Evolutionary conservation across 306 rosid genomes (phyloP).

Genomic region (Canavalia gladiata): DNA sequence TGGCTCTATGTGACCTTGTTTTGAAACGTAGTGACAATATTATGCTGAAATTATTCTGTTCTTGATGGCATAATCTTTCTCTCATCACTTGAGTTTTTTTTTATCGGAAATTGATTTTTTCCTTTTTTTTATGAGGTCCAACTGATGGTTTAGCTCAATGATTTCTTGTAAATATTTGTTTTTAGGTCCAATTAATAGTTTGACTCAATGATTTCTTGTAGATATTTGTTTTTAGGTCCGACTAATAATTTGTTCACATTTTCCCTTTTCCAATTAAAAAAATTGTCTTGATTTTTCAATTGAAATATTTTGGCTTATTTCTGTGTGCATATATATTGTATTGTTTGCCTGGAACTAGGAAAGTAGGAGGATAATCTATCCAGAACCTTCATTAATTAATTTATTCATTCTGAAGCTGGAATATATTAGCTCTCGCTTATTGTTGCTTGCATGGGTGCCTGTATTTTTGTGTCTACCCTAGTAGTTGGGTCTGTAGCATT

Average conservation of each 20-base stretch:
- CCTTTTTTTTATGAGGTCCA: neutral
- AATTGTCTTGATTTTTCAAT: neutral
- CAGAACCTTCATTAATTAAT: slow-evolving; percentile 3
- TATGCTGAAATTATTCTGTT: slow-evolving; percentile 13
- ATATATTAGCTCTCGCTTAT: slow-evolving; percentile 32
- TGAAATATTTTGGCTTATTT: slow-evolving; percentile 5
- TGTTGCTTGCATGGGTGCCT: slow-evolving; percentile 52
- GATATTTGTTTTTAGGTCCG: too few relatives aligned
- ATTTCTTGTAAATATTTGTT: too few relatives aligned
- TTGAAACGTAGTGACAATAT: neutral
- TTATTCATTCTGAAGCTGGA: slow-evolving; percentile 4
- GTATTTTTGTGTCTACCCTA: slow-evolving; percentile 44
- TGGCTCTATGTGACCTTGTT: neutral
- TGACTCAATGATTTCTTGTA: neutral
- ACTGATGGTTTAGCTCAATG: too few relatives aligned
- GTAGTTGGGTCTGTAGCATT: slow-evolving; percentile 50
- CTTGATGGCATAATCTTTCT: neutral
- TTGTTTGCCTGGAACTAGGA: neutral
- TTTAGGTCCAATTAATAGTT: neutral
- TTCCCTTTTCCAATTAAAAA: neutral
- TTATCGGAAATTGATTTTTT: too few relatives aligned
- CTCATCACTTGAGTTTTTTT: neutral
- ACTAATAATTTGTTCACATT: neutral
- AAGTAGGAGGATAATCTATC: neutral
- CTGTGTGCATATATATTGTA: neutral